Evolutionary conservation across 148 eudicot species (phyloP).

Genomic region (Mesembryanthemum crystallinum): DNA sequence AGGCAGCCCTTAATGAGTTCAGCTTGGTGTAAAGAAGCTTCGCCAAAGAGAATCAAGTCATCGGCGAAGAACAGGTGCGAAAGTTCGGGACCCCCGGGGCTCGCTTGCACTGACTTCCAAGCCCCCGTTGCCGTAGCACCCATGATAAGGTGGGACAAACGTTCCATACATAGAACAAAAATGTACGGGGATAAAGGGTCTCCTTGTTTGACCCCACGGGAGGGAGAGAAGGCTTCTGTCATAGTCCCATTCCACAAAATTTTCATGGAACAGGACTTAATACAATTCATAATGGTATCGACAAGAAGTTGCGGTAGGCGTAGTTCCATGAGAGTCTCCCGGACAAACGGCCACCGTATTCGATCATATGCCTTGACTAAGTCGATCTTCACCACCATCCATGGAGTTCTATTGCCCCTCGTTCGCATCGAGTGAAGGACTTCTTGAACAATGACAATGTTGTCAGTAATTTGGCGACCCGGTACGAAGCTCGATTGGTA

Average conservation of each 20-base stretch:
- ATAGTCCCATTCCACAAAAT: not conserved
- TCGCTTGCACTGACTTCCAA: not conserved
- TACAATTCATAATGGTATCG: too few relatives aligned
- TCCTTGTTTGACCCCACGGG: not conserved
- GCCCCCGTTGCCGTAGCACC: too few relatives aligned
- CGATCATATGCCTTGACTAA: too few relatives aligned
- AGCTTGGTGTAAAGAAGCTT: not conserved
- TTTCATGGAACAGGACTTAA: not conserved
- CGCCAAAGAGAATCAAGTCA: not conserved
- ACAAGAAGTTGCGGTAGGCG: too few relatives aligned
- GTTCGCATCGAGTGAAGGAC: not conserved
- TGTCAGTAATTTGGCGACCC: not conserved
- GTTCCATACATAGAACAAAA: not conserved
- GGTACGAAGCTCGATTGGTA: not conserved
- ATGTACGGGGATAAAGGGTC: constrained; percentile 12
- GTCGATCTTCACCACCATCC: too few relatives aligned
- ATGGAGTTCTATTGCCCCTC: too few relatives aligned
- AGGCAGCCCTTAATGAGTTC: not conserved
- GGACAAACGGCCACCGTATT: too few relatives aligned
- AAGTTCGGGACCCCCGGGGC: not conserved
- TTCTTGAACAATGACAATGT: not conserved
- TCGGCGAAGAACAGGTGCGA: not conserved
- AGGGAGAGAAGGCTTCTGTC: not conserved
- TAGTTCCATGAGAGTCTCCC: too few relatives aligned
- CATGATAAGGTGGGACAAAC: not conserved